Base-by-base conservation (phyloP, 2,329 filamentous ascomycete species). In the Xylaria sp. region DNA sequence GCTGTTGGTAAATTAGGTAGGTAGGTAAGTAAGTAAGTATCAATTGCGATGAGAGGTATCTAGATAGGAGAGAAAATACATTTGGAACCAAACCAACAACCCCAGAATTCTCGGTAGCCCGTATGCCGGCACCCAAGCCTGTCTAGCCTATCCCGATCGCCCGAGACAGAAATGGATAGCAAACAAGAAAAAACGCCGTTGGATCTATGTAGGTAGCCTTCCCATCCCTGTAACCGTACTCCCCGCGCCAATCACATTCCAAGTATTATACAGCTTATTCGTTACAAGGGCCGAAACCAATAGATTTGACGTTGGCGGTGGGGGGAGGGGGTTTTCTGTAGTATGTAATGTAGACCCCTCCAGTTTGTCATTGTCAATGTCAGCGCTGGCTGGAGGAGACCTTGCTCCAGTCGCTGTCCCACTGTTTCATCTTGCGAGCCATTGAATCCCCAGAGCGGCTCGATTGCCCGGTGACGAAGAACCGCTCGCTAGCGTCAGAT, bases 401-500 rank as follows among this genome's bases (percentile, higher is more conserved):
- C 1, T 52, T 40, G 4, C 54, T n/a, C 42, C 53, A 73, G 6
- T 46, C 21, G 11, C 21, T 35, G 3, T 71, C 57, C 71, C 70
- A 72, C 25, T 52, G 51, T 11, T 40, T 60, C 40, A 73, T 14
- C 1, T 64, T 1, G 3, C 8, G 47, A 12, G n/a, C 25, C 67
- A 67, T 70, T 25, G 65, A 60, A 12, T 23, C 47, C 5, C n/a
- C 28, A 1, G 67, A 65, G 31, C 59, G 53, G 55, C 33, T 67
- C 15, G 61, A 8, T n/a, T 66, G 12, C 4, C 70, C 71, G 9
- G 65, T 71, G n/a, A 57, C 61, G 42, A 64, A 66, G 33, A 72
- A 72, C 42, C 53, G 57, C 21, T 67, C 65, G 15, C 17, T 25
- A 4, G 56, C 5, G 15, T 70, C 64, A 14, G 11, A 37, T 9